Evolutionary conservation across 768 basidiomycete genomes (phyloP).

Genomic region (Glaciozyma antarctica): DNA sequence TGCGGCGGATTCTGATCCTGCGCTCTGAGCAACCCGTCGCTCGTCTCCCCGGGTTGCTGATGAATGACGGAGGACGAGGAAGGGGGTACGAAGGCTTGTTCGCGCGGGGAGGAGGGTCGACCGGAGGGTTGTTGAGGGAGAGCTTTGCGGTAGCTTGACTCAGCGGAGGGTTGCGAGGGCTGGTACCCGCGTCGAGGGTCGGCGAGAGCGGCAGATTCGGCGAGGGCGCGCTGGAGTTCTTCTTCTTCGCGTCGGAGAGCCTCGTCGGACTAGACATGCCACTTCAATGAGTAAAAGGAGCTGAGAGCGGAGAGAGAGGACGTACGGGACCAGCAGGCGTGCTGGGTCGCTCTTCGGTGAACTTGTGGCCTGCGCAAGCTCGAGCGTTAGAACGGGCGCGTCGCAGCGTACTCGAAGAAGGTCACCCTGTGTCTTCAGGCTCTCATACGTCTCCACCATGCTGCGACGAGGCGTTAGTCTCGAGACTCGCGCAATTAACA

Average conservation of each 20-base stretch:
- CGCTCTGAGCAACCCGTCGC: constrained; percentile 35
- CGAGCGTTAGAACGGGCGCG: not conserved
- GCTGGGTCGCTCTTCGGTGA: not conserved
- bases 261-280: constrained; percentile 75
- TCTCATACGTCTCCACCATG: constrained; percentile 81
- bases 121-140: not conserved
- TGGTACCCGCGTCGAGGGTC: constrained; percentile 15
- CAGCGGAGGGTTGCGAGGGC: constrained; percentile 30
- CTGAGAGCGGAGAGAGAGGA: too few species aligned
- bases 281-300: too few species aligned
- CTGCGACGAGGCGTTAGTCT: not conserved
- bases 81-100: constrained; percentile 7
- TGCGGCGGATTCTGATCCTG: constrained; percentile 46
- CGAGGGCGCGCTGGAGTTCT: constrained; percentile 82
- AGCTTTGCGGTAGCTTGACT: constrained; percentile 18
- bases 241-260: constrained; percentile 79
- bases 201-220: constrained; percentile 23
- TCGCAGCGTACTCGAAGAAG: not conserved
- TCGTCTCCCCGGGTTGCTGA: constrained; percentile 24
- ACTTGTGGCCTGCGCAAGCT: constrained; percentile 13
- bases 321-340: constrained; percentile 2
- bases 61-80: not conserved
- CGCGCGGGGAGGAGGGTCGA: constrained; percentile 8
- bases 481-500: not conserved
- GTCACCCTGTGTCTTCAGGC: constrained; percentile 71